These are phyloP conservation scores for Byssothecium circinans DNA, from an alignment of 2,329 filamentous ascomycete genomes.

Conservation along the genomic window DNA sequence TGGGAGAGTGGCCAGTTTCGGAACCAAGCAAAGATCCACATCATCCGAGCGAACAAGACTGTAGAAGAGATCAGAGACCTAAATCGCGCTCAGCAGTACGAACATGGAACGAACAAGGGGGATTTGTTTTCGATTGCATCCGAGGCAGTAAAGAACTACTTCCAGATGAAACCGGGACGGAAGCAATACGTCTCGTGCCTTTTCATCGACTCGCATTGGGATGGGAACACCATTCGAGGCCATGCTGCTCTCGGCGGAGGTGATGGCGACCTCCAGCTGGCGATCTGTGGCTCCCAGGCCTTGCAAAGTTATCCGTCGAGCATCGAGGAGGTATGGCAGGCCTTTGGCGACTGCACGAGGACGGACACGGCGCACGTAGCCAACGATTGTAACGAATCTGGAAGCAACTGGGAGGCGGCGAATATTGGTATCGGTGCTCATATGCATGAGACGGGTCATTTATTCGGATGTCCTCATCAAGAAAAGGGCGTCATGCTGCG, in stretches of 20 bases:
- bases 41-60: conserved; percentile 81
- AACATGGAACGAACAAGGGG: conserved; percentile 67
- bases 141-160: conserved; percentile 76
- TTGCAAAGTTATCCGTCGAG: conserved; percentile 87
- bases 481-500: conserved; percentile 89
- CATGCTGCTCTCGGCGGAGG: conserved; percentile 83
- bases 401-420: conserved; percentile 93
- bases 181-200: conserved; percentile 86
- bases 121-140: conserved; percentile 76
- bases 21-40: conserved; percentile 86
- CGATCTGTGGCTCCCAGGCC: conserved; percentile 89
- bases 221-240: conserved; percentile 69
- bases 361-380: conserved; percentile 79
- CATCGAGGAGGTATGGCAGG: conserved; percentile 86
- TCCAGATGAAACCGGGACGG: conserved; percentile 73
- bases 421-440: conserved; percentile 94
- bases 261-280: conserved; percentile 74
- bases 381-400: conserved; percentile 84
- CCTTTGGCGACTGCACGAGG: conserved; percentile 86
- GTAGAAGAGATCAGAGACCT: conserved; percentile 80
- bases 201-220: conserved; percentile 85
- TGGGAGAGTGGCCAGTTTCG: conserved; percentile 71
- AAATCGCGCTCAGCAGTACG: conserved; percentile 76
- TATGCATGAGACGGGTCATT: conserved; percentile 84
- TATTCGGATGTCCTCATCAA: conserved; percentile 88